Percentiles rank a stretch among this genome's conserved stretches.
Conservation (phyloP, 2,329 filamentous ascomycete species). For the Talaromyces sp. region DNA sequence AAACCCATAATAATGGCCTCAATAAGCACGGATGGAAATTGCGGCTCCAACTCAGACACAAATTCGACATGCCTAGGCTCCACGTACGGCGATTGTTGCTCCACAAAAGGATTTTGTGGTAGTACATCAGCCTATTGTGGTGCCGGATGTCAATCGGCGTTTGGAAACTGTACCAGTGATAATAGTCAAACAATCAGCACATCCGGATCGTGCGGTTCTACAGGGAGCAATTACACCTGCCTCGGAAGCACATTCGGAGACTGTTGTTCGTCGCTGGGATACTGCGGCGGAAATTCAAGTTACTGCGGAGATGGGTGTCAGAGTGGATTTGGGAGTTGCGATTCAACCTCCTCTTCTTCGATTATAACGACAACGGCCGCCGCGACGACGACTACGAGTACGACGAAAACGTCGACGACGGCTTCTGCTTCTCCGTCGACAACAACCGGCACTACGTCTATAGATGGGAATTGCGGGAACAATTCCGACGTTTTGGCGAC, state of each 20-base stretch:
- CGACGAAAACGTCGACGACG: not conserved
- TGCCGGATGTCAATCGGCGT: not conserved
- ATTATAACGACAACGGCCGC: not conserved
- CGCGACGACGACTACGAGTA: not conserved
- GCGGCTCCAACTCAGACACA: not conserved
- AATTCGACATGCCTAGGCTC: not conserved
- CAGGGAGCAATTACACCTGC: not conserved
- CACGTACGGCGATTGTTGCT: constrained; percentile 1
- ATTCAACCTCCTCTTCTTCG: not conserved
- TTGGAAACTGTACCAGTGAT: not conserved
- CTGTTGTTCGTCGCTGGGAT: constrained; percentile 2
- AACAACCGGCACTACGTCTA: not conserved
- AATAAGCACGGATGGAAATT: not conserved
- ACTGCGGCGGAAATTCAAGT: not conserved
- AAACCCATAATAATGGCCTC: not conserved
- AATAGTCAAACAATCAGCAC: not conserved
- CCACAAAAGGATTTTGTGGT: not conserved
- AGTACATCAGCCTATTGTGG: not conserved
- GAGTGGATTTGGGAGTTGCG: not conserved
- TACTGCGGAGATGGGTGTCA: constrained; percentile 1
- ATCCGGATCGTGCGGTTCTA: not conserved
- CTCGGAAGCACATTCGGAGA: constrained; percentile 3
- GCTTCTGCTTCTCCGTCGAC: not conserved
- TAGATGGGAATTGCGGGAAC: not conserved
- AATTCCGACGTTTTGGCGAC: not conserved